Base-by-base conservation (phyloP, 2,329 filamentous ascomycete species). In the Pyrenophora seminiperda region DNA sequence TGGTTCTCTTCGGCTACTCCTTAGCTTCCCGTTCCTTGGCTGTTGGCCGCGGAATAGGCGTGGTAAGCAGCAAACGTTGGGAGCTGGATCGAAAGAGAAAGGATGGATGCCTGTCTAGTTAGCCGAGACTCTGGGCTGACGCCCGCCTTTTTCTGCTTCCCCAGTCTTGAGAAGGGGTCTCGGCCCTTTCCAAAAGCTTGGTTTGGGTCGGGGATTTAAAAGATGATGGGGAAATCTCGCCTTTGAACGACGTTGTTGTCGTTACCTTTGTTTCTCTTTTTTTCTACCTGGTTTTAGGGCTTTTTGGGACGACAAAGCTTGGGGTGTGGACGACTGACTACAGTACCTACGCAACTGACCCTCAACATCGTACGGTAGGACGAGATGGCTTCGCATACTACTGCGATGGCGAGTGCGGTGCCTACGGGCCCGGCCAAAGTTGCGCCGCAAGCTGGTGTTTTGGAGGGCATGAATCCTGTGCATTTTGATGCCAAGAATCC, bases 391-490 rank as follows among this genome's bases (percentile, higher is more conserved):
- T 66, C 68, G 14, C 24, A 27, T 11, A 55, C 58, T 29, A 32
- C 44, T 4, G 43, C 56, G 2, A 46, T 55, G 20, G 66, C 65
- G 38, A 58, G 43, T 17, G 52, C 67, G 3, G 52, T 54, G 17
- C 40, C 64, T 9, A 61, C 59, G n/a, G 54, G 50, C 5, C 44
- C 41, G 3, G 38, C 54, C 47, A 66, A 66, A 53, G 70, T 61
- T 15, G 65, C 78, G 39, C 76, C 80, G 5, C 86, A 89, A 68
- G 85, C 80, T 42, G 89, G 89, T 56, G 82, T 93, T 52, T 77
- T 93, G 34, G 88, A 91, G 58, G 85, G 86, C 34, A 75, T 82
- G 43, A 85, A 90, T 56, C 89, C 89, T 1, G 79, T 87, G 22
- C 68, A 81, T 22, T 91, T 88, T 74, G 84, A 88, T 61, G 65